These are phyloP conservation scores for Brassica balearica DNA, from an alignment of 441 rosid genomes.

Conservation along the genomic window DNA sequence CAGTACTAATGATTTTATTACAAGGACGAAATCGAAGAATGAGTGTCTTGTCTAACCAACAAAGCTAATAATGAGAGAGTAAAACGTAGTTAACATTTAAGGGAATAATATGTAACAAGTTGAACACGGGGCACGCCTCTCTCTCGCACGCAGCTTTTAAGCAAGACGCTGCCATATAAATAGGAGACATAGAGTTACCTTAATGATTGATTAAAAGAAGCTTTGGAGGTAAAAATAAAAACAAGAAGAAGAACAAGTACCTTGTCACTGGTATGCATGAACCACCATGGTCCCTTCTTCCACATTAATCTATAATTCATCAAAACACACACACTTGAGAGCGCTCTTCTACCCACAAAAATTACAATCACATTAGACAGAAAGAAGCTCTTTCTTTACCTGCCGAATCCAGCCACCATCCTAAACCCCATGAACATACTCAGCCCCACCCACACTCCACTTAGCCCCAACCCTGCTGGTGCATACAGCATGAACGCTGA, in stretches of 20 bases:
- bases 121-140: background rate
- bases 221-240: background rate
- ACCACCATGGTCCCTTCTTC: conserved; percentile 10
- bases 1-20: background rate
- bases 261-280: background rate
- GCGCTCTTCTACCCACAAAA: background rate
- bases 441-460: conserved; percentile 91
- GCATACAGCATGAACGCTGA: conserved; percentile 72
- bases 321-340: background rate
- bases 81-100: background rate
- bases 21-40: background rate
- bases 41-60: conserved; percentile 7
- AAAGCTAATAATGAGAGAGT: conserved; percentile 29
- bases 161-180: background rate
- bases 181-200: background rate
- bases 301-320: background rate
- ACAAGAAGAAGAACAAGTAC: background rate
- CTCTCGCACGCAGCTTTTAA: background rate
- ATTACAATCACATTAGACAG: background rate
- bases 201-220: background rate
- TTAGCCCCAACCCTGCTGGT: conserved; percentile 65
- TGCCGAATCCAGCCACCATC: conserved; percentile 72
- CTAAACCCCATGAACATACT: conserved; percentile 87
- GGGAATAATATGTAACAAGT: background rate
- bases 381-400: conserved; percentile 51